Evolutionary conservation across 164 flowering plant genomes (phyloP).

Genomic region (Hamamelis virginiana): DNA sequence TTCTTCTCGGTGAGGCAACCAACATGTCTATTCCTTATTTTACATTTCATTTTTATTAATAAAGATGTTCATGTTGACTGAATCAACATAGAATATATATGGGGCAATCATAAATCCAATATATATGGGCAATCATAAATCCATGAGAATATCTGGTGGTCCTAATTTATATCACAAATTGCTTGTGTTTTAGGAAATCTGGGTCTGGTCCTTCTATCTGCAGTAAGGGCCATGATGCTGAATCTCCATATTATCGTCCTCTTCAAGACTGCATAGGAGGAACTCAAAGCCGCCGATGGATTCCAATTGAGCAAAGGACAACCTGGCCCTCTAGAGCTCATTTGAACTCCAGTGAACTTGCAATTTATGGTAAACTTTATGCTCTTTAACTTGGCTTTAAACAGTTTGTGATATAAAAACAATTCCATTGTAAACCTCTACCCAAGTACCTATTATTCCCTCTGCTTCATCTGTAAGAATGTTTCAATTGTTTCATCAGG

Average conservation of each 20-base stretch:
- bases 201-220: conserved; percentile 70
- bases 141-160: not conserved
- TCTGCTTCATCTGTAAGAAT: not conserved
- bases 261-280: conserved; percentile 92
- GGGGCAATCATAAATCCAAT: too few relatives aligned
- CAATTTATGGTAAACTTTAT: conserved; percentile 58
- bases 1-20: conserved; percentile 57
- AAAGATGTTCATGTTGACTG: not conserved
- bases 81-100: not conserved
- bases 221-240: conserved; percentile 70
- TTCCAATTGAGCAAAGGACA: conserved; percentile 65
- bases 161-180: conserved; percentile 13
- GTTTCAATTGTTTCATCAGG: conserved; percentile 37
- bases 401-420: not conserved
- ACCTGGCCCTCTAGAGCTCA: conserved; percentile 83
- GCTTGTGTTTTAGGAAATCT: conserved; percentile 55
- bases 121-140: not conserved
- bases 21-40: conserved; percentile 9
- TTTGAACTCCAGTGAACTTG: conserved; percentile 63
- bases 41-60: not conserved
- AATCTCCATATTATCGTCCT: conserved; percentile 82
- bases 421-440: not conserved
- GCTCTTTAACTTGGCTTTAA: not conserved
- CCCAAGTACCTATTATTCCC: not conserved
- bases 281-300: conserved; percentile 80